Evolutionary conservation across 2,329 filamentous ascomycete species (phyloP).

Genomic region (Arthrocladium fulminans): DNA sequence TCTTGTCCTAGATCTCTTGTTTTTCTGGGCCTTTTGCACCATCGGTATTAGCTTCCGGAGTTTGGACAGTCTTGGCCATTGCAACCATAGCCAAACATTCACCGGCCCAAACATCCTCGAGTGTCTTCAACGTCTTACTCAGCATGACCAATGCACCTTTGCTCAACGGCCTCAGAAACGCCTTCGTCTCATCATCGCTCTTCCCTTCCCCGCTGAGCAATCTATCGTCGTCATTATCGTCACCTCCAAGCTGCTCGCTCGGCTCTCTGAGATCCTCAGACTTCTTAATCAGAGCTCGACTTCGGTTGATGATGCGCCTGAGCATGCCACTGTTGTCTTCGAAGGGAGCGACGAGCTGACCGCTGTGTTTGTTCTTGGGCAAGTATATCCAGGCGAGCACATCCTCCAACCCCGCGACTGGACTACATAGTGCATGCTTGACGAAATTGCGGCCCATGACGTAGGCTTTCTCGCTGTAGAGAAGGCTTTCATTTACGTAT

Average conservation of each 20-base stretch:
- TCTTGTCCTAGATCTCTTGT: too few relatives aligned
- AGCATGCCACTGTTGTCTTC: constrained; percentile 21
- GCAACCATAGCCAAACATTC: neutral
- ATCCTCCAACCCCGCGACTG: constrained; percentile 40
- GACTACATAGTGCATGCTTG: constrained; percentile 35
- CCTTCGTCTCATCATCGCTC: constrained; percentile 17
- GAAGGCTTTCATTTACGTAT: constrained; percentile 36
- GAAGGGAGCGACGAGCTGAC: constrained; percentile 7
- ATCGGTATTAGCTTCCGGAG: too few relatives aligned
- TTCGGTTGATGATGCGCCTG: constrained; percentile 23
- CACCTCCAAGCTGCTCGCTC: constrained; percentile 3
- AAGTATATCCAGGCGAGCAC: constrained; percentile 48
- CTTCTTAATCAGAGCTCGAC: constrained; percentile 22
- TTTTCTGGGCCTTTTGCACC: too few relatives aligned
- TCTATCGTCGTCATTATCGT: constrained; percentile 13
- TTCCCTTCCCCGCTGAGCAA: constrained; percentile 17
- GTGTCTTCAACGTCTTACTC: constrained; percentile 22
- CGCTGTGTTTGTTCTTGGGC: constrained; percentile 11
- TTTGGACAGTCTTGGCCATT: too few relatives aligned
- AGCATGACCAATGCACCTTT: constrained; percentile 29
- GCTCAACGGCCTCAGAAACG: constrained; percentile 28
- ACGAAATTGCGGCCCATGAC: constrained; percentile 46
- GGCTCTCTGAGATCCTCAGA: constrained; percentile 8
- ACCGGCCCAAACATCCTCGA: constrained; percentile 18
- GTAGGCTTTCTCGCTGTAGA: constrained; percentile 48